Evolutionary conservation across 495 filamentous ascomycete species (phyloP).

Genomic region (Penicillium silybi): DNA sequence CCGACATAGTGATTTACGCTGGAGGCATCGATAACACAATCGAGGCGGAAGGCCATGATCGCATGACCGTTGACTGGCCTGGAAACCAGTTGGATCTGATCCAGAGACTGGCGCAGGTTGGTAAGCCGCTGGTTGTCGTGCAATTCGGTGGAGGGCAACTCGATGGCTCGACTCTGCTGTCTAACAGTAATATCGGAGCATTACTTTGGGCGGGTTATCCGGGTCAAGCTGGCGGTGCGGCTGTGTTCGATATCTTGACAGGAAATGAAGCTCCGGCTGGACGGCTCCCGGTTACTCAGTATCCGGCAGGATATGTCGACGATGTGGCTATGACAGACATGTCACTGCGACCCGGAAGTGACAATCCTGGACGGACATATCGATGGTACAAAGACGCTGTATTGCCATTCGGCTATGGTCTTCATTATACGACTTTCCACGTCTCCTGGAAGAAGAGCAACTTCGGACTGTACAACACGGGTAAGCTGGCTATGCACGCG

Average conservation of each 20-base stretch:
- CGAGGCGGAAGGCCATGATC: slow-evolving; percentile 48
- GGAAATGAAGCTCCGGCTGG: background rate
- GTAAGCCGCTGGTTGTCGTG: background rate
- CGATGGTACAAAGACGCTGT: background rate
- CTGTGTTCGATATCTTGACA: background rate
- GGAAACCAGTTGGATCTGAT: slow-evolving; percentile 35
- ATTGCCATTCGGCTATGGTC: background rate
- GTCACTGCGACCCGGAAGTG: background rate
- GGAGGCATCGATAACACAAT: background rate
- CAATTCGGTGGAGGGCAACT: background rate
- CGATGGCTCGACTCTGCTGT: background rate
- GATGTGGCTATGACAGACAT: background rate
- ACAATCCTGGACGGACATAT: background rate
- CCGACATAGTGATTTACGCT: background rate
- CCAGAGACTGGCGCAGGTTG: background rate
- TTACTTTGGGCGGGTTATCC: background rate
- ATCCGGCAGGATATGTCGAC: background rate
- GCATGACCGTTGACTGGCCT: slow-evolving; percentile 46
- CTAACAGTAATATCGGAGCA: background rate
- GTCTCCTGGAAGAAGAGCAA: slow-evolving; percentile 41
- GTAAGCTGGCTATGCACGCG: slow-evolving; percentile 36
- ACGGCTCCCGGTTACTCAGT: background rate
- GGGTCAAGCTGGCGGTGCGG: background rate
- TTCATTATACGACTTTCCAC: slow-evolving; percentile 19
- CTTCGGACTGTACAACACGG: slow-evolving; percentile 42